Conservation (phyloP, 768 basidiomycete species). For the Xanthoconium stramineum region DNA sequence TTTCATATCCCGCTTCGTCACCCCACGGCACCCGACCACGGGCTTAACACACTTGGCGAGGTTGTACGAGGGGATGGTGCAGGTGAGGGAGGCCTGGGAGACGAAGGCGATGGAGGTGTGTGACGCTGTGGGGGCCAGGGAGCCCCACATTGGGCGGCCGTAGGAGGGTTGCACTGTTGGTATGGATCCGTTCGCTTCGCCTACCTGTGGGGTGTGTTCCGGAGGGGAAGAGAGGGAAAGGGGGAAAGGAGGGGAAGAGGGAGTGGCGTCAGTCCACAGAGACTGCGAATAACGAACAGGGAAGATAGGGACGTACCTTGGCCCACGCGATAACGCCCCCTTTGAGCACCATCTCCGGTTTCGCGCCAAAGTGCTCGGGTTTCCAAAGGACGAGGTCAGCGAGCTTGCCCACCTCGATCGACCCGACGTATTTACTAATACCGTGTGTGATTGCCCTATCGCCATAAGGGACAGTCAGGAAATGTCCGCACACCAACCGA, state of each 20-base stretch:
- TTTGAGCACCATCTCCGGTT: slow-evolving; percentile 94
- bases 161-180: slow-evolving; percentile 91
- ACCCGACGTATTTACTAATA: slow-evolving; percentile 82
- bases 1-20: slow-evolving; percentile 91
- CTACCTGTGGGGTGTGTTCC: slow-evolving; percentile 51
- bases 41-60: slow-evolving; percentile 71
- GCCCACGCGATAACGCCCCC: slow-evolving; percentile 91
- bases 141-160: slow-evolving; percentile 92
- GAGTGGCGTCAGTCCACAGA: background rate
- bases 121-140: slow-evolving; percentile 71
- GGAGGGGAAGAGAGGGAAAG: background rate
- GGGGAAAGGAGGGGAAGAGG: too few species aligned
- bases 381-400: slow-evolving; percentile 97
- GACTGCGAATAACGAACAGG: background rate
- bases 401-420: slow-evolving; percentile 74
- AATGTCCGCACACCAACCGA: background rate
- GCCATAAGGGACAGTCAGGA: background rate
- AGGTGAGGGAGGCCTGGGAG: slow-evolving; percentile 63
- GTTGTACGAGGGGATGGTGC: slow-evolving; percentile 57
- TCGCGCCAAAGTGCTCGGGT: slow-evolving; percentile 88
- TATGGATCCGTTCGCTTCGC: slow-evolving; percentile 95
- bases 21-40: slow-evolving; percentile 68
- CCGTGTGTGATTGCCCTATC: slow-evolving; percentile 87
- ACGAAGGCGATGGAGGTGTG: slow-evolving; percentile 87
- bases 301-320: slow-evolving; percentile 49